phyloP scores from a whole-genome alignment of 176 grass and related monocot species.

The Sorghum bicolor region Sorghum_bicolor_NCBIv3 NC_012873.2:59535501-59536000 shows the following conservation, averaged over 20 bases:
- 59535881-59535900: slow-evolving; percentile 95
- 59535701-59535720: too few species aligned
- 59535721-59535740: too few species aligned
- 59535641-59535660: too few species aligned
- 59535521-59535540: neutral
- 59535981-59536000: slow-evolving; percentile 84
- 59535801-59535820: neutral
- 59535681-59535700: too few species aligned
- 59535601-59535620: too few species aligned
- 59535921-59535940: slow-evolving; percentile 78
- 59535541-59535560: neutral
- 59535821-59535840: neutral
- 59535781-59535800: neutral
- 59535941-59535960: slow-evolving; percentile 88
- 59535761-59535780: too few species aligned
- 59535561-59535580: neutral
- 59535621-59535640: too few species aligned
- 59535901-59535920: slow-evolving; percentile 98
- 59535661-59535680: too few species aligned
- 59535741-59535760: neutral
- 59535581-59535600: too few species aligned
- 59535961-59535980: slow-evolving; percentile 68
- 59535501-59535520: neutral
- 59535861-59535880: slow-evolving; percentile 95
- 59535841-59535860: too few species aligned